These are phyloP conservation scores for Exsudoporus frostii DNA, from an alignment of 768 basidiomycete genomes.

Conservation along the genomic window DNA sequence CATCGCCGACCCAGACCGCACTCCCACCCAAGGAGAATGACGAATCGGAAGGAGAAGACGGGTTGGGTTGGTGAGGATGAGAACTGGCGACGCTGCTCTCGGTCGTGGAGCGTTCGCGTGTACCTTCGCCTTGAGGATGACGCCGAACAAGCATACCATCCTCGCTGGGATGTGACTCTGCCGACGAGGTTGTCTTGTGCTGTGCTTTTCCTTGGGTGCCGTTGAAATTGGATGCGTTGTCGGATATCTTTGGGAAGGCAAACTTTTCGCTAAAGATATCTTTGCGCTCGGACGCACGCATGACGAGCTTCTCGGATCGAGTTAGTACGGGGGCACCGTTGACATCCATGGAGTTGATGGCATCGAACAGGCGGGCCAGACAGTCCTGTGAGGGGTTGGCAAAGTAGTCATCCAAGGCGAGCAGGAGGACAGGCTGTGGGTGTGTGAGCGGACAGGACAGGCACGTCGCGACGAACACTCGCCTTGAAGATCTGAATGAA, in stretches of 20 bases:
- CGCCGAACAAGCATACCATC: slow-evolving; percentile 54
- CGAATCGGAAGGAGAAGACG: slow-evolving; percentile 63
- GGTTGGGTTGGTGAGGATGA: slow-evolving; percentile 29
- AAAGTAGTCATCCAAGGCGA: slow-evolving; percentile 96
- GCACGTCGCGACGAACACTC: slow-evolving; percentile 11
- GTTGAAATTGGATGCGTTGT: slow-evolving; percentile 1
- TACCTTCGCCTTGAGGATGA: slow-evolving; percentile 27
- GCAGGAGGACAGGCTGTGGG: slow-evolving; percentile 79
- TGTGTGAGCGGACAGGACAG: slow-evolving; percentile 1
- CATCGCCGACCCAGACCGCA: slow-evolving; percentile 82
- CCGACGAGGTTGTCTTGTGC: slow-evolving; percentile 47
- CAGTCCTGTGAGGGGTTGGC: slow-evolving; percentile 85
- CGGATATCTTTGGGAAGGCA: slow-evolving; percentile 27
- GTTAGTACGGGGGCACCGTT: slow-evolving; percentile 74
- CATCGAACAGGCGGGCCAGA: slow-evolving; percentile 85
- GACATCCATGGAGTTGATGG: slow-evolving; percentile 89
- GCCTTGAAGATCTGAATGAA: slow-evolving; percentile 97
- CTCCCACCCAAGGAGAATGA: slow-evolving; percentile 79
- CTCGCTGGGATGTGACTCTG: slow-evolving; percentile 66
- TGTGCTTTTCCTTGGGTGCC: slow-evolving; percentile 34
- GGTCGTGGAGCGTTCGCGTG: slow-evolving; percentile 38
- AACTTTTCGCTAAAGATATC: slow-evolving; percentile 92
- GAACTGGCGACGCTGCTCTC: slow-evolving; percentile 37
- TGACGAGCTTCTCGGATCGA: slow-evolving; percentile 80
- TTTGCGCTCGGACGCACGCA: slow-evolving; percentile 87